Conservation (phyloP, 352 stramenopile species). For the Phytophthora megakarya region DNA sequence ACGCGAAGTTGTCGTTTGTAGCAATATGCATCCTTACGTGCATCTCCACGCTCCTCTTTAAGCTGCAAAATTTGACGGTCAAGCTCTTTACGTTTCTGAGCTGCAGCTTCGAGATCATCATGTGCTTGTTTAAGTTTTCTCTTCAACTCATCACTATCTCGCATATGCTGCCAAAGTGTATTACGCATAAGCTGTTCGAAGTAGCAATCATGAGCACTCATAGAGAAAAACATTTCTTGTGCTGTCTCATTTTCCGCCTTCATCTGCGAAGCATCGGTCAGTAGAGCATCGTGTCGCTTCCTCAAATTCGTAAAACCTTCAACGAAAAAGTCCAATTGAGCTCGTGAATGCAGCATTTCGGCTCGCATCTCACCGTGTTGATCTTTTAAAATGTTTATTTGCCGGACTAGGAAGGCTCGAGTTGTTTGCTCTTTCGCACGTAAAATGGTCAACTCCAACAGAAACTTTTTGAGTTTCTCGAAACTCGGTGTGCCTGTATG, state of each 20-base stretch:
- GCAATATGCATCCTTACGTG: slow-evolving; percentile 59
- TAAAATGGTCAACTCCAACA: slow-evolving; percentile 63
- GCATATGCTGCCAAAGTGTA: slow-evolving; percentile 48
- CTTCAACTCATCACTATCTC: slow-evolving; percentile 45
- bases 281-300: slow-evolving; percentile 61
- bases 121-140: slow-evolving; percentile 25
- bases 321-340: slow-evolving; percentile 81
- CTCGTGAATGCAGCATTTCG: slow-evolving; percentile 64
- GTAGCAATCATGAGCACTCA: slow-evolving; percentile 64
- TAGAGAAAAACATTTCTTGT: slow-evolving; percentile 58
- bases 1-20: slow-evolving; percentile 62
- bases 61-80: slow-evolving; percentile 45
- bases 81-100: slow-evolving; percentile 47
- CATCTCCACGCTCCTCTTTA: slow-evolving; percentile 56
- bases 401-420: slow-evolving; percentile 57
- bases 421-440: slow-evolving; percentile 65
- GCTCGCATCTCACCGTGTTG: slow-evolving; percentile 64
- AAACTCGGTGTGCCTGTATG: slow-evolving; percentile 67
- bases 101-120: slow-evolving; percentile 33
- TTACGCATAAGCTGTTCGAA: slow-evolving; percentile 57
- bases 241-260: slow-evolving; percentile 67
- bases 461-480: slow-evolving; percentile 78
- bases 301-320: slow-evolving; percentile 73
- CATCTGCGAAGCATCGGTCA: slow-evolving; percentile 58
- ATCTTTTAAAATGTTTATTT: slow-evolving; percentile 47